Evolutionary conservation across 2,329 filamentous ascomycete genomes (phyloP), one percentile per base, ranked within the genome.

Genomic region (Colletotrichum costaricense): DNA sequence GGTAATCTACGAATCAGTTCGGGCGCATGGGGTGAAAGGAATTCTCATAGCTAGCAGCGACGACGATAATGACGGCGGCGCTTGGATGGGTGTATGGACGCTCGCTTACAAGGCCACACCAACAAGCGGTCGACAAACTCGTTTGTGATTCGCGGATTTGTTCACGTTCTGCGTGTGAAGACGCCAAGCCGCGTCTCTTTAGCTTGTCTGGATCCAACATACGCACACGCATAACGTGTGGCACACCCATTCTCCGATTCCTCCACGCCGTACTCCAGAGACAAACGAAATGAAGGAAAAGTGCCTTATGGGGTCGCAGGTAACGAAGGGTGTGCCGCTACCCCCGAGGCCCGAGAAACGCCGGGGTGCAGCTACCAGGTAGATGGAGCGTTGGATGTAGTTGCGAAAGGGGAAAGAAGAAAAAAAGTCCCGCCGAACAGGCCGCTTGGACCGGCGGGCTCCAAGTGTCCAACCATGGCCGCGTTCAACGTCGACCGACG

Each of bases 251-350:
- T 38, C 42, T n/a, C 33, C 42, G 12, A 26, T 26, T 24, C 49
- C 38, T 33, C 54, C 14, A 65, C 55, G 55, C 26, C 59, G n/a
- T 19, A 69, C 55, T 60, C 33, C 59, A 24, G 60, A 57, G 33
- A 62, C 42, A 63, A 62, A 74, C 30, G 62, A 63, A 69, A 52
- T 49, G 64, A 74, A 76, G 76, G 55, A 73, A 67, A 66, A 71
- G 64, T 62, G 70, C 67, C 66, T 63, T 69, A 59, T 46, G 60
- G 58, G 52, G 64, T 63, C 49, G 57, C 69, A 64, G 58, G 52
- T 57, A 24, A 66, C 35, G 35, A 57, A 49, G 56, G 64, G 24
- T 28, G 46, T 67, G 46, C 63, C 63, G 63, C 55, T 67, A 67
- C 46, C 63, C 57, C 69, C 69, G 64, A 72, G 46, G 42, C 46